Evolutionary conservation across 805 yeast genomes (phyloP), one percentile per base, ranked within the genome.

Genomic region (Ogataea neopini): DNA sequence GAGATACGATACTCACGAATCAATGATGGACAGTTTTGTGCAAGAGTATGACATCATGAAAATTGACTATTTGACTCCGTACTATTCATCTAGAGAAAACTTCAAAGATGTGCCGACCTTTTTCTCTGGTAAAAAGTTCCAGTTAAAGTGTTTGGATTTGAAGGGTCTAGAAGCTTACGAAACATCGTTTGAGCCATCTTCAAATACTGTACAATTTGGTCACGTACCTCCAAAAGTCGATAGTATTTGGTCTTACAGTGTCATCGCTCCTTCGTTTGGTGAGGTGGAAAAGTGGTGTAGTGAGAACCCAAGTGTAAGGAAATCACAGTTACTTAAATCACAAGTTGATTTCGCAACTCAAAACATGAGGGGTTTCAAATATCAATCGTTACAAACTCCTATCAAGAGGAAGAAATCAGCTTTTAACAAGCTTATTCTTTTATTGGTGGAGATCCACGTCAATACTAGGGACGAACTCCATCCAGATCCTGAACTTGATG

Each of bases 401-500:
- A 45, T 57, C 37, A 30, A 67, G 62, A 51, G 70, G 64, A 30
- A 61, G 58, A 34, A 63, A 70, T 54, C 65, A 59, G 45, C 73
- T 2, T 77, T 70, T 50, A 73, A 72, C 41, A 68, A 75, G 20
- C 58, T 90, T 58, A 73, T 84, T 0, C 72, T 80, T n/a, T 65
- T 90, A 28, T 70, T 77, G 5, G 52, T 88, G 45, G 98, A 92
- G 58, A 60, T 88, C 0, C 91, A 84, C 63, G 81, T 78, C 0
- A 76, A 76, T 37, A 76, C 85, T 0, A 62, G 80, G n/a, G 74
- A 64, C 0, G 70, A 66, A 6, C 62, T 70, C 9, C 54, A 61
- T 6, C 92, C 97, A 0, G 85, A 89, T 57, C 95, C 97, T 0
- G 47, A 56, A 3, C 36, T 53, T 1, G 96, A 92, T 63, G 70